Evolutionary conservation across 2,329 filamentous ascomycete species (phyloP), one percentile per base, ranked within the genome.

Genomic region (Pseudopithomyces chartarum): DNA sequence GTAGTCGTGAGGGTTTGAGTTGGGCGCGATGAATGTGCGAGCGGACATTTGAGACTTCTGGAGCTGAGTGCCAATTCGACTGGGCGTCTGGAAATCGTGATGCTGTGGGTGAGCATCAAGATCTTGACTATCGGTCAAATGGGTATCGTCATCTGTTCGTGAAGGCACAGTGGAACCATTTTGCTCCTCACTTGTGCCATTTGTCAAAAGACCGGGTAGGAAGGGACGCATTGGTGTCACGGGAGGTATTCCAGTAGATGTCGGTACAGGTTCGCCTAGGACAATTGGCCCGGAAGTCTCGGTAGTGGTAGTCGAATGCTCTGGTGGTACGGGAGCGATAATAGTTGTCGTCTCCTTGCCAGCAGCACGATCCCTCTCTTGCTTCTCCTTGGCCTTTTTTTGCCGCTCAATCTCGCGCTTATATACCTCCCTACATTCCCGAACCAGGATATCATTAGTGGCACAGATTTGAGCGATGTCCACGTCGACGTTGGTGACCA

Each of bases 401-500:
- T 91, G 88, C 40, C 82, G 81, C 38, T 83, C 80, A 69, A 87
- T 85, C 69, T 89, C 86, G 34, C 84, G 83, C 32, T 80, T 81
- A 73, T 95, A 93, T 2, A 97, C 84, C 45, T 85, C 88, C 62
- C 97, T 92, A 80, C 92, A 97, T 67, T 95, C 89, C 1, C 80
- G 77, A 39, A 89, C 81, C 33, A 90, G 80, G 11, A 80, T 81
- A 13, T 90, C 86, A 61, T 90, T 80, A 7, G 76, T 83, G 40
- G 82, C 81, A 68, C 92, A 89, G 55, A 97, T 87, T 45, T 85
- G 86, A 42, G 87, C 87, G 60, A 98, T 89, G 76, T 98, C 94
- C 33, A 98, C 94, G 72, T 97, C 92, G 2, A 97, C 94, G 69
- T 98, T 98, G 20, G 92, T 87, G 34, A 93, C 81, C 66, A 99